A percentile compares a stretch with the other conserved stretches of the same genome.
Evolutionary conservation across 2,329 filamentous ascomycete genomes (phyloP).

Genomic region (Aspergillus amoenus): DNA sequence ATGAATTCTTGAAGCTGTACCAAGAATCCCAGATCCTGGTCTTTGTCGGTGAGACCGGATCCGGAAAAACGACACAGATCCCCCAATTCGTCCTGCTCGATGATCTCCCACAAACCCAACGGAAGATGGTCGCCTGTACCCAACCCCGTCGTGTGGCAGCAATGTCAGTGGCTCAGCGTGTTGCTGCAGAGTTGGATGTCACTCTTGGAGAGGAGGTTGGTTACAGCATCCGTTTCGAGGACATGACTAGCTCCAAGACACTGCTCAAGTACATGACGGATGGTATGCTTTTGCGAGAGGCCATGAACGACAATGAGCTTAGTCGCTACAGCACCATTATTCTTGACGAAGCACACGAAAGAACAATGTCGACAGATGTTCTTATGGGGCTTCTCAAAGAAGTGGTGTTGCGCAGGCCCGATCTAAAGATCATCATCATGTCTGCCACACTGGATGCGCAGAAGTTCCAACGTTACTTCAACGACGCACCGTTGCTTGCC

Average conservation of each 20-base stretch:
- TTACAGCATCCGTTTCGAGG: slow-evolving; percentile 98
- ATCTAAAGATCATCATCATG: slow-evolving; percentile 99
- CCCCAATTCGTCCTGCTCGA: slow-evolving; percentile 98
- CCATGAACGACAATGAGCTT: slow-evolving; percentile 92
- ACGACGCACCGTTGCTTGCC: slow-evolving; percentile 85
- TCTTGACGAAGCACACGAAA: slow-evolving; percentile 96
- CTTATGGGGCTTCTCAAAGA: slow-evolving; percentile 96
- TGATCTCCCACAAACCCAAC: slow-evolving; percentile 80
- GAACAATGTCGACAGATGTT: slow-evolving; percentile 95
- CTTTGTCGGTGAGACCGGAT: slow-evolving; percentile 98
- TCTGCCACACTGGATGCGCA: slow-evolving; percentile 95
- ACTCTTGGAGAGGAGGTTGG: slow-evolving; percentile 90
- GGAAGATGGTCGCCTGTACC: slow-evolving; percentile 94
- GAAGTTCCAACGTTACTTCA: slow-evolving; percentile 98
- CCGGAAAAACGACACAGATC: slow-evolving; percentile 98
- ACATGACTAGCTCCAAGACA: slow-evolving; percentile 83
- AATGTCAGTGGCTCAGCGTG: slow-evolving; percentile 98
- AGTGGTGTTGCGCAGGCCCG: slow-evolving; percentile 74
- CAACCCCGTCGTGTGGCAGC: slow-evolving; percentile 96
- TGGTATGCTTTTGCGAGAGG: slow-evolving; percentile 94
- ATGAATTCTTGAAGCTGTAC: slow-evolving; percentile 91
- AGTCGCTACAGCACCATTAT: slow-evolving; percentile 96
- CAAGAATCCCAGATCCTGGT: slow-evolving; percentile 94
- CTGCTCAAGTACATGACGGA: slow-evolving; percentile 99
- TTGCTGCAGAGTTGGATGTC: slow-evolving; percentile 95